Conservation (phyloP, 176 grass and related monocot genomes). For the Lolium multiflorum region DNA sequence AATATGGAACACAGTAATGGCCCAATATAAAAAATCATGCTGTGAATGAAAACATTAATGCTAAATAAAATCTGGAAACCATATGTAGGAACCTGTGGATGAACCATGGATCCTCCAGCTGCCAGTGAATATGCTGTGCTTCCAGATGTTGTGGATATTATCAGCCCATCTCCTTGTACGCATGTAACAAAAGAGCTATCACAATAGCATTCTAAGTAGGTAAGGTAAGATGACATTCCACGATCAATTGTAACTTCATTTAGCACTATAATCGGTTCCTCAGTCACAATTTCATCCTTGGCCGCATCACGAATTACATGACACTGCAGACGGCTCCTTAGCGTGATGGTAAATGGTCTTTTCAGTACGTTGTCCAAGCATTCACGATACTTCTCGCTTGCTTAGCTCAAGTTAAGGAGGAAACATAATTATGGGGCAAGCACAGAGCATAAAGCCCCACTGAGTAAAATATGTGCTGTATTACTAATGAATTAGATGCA, state of each 20-base stretch:
- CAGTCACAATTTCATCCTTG: conserved; percentile 64
- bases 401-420: conserved; percentile 61
- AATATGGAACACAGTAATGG: background rate
- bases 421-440: conserved; percentile 22
- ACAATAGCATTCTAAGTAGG: conserved; percentile 80
- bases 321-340: conserved; percentile 72
- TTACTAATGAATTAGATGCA: conserved; percentile 4
- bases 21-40: conserved; percentile 7
- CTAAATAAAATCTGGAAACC: conserved; percentile 21
- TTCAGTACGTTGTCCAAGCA: conserved; percentile 66
- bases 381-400: conserved; percentile 70
- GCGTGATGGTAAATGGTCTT: conserved; percentile 74
- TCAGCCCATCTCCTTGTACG: conserved; percentile 81
- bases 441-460: conserved; percentile 12
- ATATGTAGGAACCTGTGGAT: conserved; percentile 61
- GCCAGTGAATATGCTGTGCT: conserved; percentile 84
- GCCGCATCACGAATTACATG: conserved; percentile 75
- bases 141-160: conserved; percentile 83
- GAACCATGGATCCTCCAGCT: conserved; percentile 88
- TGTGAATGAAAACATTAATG: conserved; percentile 7
- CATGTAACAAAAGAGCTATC: conserved; percentile 82
- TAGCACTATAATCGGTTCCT: conserved; percentile 78
- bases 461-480: background rate
- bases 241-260: conserved; percentile 82
- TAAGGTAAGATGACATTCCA: conserved; percentile 84